Conservation (phyloP, 352 stramenopile genomes). For the Pythium plurisporium region DNA sequence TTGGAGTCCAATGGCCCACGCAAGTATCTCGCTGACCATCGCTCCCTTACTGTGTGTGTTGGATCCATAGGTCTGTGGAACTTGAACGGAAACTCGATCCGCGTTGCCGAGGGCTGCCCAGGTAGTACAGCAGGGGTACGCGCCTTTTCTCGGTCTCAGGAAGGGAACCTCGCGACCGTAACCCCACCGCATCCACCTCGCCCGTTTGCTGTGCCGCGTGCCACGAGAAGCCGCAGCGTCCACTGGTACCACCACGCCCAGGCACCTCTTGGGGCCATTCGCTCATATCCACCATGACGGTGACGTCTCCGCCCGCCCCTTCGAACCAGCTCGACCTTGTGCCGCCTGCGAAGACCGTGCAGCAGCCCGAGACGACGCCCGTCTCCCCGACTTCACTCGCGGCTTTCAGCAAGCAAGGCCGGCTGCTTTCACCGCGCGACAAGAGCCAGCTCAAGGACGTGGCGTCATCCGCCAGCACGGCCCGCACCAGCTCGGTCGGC, state of each 20-base stretch:
- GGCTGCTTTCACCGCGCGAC: conserved; percentile 14
- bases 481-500: conserved; percentile 18
- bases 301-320: background rate
- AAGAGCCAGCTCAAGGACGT: conserved; percentile 18
- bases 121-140: too few relatives aligned
- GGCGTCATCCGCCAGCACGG: conserved; percentile 15
- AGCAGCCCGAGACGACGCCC: too few relatives aligned
- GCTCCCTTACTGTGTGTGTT: background rate
- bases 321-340: conserved; percentile 5
- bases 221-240: background rate
- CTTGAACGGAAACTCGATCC: conserved; percentile 2
- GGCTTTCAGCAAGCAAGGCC: conserved; percentile 17
- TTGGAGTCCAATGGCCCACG: background rate
- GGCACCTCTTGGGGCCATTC: background rate
- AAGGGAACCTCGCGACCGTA: too few relatives aligned
- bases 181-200: too few relatives aligned
- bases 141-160: too few relatives aligned
- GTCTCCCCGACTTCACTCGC: conserved; percentile 15
- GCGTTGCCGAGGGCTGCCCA: too few relatives aligned
- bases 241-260: background rate
- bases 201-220: too few relatives aligned
- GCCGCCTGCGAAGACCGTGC: background rate
- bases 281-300: conserved; percentile 11
- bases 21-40: background rate
- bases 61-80: too few relatives aligned